Evolutionary conservation across 768 basidiomycete genomes (phyloP).

Genomic region (Kwoniella dendrophila): DNA sequence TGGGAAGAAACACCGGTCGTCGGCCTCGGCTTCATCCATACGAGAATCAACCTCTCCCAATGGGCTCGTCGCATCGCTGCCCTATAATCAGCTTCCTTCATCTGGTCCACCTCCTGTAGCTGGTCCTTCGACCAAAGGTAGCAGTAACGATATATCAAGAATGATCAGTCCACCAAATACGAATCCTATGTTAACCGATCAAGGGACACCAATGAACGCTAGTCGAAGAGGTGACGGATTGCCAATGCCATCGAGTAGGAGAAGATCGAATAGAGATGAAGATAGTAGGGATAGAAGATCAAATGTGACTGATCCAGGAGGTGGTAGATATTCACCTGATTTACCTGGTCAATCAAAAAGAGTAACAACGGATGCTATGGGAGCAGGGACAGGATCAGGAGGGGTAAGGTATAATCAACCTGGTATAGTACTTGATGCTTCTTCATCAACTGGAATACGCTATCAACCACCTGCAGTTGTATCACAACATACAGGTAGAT

Average conservation of each 20-base stretch:
- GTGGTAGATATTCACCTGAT: constrained; percentile 22
- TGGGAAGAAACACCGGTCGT: constrained; percentile 24
- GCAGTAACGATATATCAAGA: constrained; percentile 17
- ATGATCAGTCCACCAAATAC: constrained; percentile 39
- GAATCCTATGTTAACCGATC: constrained; percentile 28
- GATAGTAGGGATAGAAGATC: constrained; percentile 17
- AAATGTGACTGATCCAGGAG: constrained; percentile 24
- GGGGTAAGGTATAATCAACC: constrained; percentile 16
- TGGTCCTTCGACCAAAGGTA: constrained; percentile 19
- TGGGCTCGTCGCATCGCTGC: constrained; percentile 28
- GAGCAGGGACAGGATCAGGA: too few species aligned
- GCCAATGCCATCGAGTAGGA: constrained; percentile 58
- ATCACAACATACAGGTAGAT: constrained; percentile 14
- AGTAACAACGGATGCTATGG: constrained; percentile 11
- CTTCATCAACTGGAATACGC: constrained; percentile 15
- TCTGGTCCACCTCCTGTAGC: constrained; percentile 23
- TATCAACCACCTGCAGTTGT: constrained; percentile 28
- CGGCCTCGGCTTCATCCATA: constrained; percentile 20
- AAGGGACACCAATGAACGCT: constrained; percentile 64
- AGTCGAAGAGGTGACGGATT: constrained; percentile 59
- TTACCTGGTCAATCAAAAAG: constrained; percentile 18
- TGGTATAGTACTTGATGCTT: constrained; percentile 16
- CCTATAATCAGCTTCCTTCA: constrained; percentile 32
- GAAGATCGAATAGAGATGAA: constrained; percentile 57
- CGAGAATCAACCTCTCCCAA: constrained; percentile 17